A percentile compares a stretch with the other conserved stretches of the same genome.
Conservation (phyloP, 305 asterid species). For the Fraxinus xanthoxyloides region DNA sequence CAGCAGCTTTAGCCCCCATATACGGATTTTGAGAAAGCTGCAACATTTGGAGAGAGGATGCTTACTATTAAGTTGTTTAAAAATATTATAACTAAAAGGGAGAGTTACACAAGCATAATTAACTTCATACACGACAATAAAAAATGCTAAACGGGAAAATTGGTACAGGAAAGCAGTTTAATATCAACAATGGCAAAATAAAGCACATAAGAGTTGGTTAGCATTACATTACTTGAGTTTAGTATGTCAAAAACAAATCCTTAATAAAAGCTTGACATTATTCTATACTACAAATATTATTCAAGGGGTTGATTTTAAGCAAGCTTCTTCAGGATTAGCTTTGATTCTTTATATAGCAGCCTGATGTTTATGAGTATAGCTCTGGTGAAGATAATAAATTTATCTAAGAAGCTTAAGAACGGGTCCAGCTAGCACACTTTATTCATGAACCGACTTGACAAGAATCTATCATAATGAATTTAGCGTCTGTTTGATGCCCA, state of each 20-base stretch:
- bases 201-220: not conserved
- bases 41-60: slow-evolving; percentile 22
- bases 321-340: not conserved
- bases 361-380: not conserved
- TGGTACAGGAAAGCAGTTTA: not conserved
- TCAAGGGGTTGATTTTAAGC: not conserved
- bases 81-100: not conserved
- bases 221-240: not conserved
- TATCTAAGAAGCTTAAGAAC: not conserved
- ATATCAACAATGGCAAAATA: not conserved
- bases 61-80: not conserved
- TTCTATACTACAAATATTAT: not conserved
- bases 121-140: slow-evolving; percentile 1
- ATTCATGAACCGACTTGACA: not conserved
- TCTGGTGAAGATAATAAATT: not conserved
- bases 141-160: not conserved
- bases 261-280: not conserved
- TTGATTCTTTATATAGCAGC: not conserved
- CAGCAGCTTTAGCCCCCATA: slow-evolving; percentile 61
- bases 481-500: too few species aligned
- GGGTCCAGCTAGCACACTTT: not conserved
- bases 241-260: not conserved
- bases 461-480: not conserved
- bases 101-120: not conserved
- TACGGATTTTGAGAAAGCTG: slow-evolving; percentile 85